Evolutionary conservation across 768 basidiomycete genomes (phyloP), one percentile per base, ranked within the genome.

Genomic region (Suillus fuscotomentosus): DNA sequence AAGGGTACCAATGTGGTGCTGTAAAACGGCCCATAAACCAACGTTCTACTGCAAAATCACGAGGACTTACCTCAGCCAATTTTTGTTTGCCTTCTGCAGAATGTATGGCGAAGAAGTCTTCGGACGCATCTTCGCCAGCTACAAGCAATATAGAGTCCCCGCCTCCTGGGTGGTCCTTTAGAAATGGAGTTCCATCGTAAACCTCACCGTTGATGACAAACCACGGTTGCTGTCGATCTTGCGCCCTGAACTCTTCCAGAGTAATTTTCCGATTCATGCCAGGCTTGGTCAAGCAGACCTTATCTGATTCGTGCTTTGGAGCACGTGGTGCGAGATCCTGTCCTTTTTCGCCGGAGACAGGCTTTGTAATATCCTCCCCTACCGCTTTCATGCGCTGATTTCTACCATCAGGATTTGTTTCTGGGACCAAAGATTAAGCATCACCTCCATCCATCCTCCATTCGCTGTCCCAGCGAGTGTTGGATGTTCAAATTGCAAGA

Each of bases 21-120:
- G 48, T 20, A 17, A 17, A 36, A 38, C 53, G 48, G 41, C 4
- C 1, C 6, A 42, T 72, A 60, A 70, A 68, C 51, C 39, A 34
- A 63, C 55, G 9, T 60, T 42, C 39, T n/a, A 13, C 4, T 10
- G 34, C 24, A 6, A 62, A 48, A 42, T 17, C 50, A 20, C 5
- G 24, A 61, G 10, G 50, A 63, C 65, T 10, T 51, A 75, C 83
- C 67, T 82, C 78, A 0, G 77, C 79, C 10, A 87, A 75, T 69
- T 82, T 79, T 27, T 63, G 64, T 61, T 78, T 81, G 3, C 82
- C 85, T 63, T 84, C 83, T 10, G 77, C 72, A n/a, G 83, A 84
- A 71, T 87, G 87, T 60, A 88, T 87, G 0, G 86, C 83, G 72
- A 87, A 77, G 71, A 88, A 89, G 64, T 89, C 87, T 15, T 88